Percentiles rank a stretch among this genome's conserved stretches.
Conservation (phyloP, 2,329 filamentous ascomycete species). For the Endothia cerciana region DNA sequence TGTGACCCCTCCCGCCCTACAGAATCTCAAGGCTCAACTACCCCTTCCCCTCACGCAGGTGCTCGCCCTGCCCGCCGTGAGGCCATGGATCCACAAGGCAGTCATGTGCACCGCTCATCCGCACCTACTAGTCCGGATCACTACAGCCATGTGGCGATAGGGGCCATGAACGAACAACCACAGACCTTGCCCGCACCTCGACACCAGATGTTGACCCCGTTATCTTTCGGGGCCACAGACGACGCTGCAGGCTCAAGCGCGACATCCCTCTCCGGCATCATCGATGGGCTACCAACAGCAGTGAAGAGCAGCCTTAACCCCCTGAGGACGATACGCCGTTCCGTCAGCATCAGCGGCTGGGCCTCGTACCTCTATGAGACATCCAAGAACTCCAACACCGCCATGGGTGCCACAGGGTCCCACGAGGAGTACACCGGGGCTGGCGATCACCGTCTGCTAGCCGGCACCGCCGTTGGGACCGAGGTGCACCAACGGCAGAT, state of each 20-base stretch:
- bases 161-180: not conserved
- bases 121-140: not conserved
- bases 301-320: conserved; percentile 24
- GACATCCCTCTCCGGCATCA: conserved; percentile 17
- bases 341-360: conserved; percentile 27
- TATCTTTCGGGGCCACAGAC: conserved; percentile 15
- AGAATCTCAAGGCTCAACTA: not conserved
- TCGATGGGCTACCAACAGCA: conserved; percentile 23
- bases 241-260: not conserved
- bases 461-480: conserved; percentile 17
- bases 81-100: not conserved
- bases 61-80: not conserved
- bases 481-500: conserved; percentile 20
- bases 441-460: conserved; percentile 11
- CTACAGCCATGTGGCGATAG: not conserved
- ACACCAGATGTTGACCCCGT: not conserved
- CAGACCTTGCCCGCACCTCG: not conserved
- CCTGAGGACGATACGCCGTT: conserved; percentile 23
- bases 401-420: conserved; percentile 5
- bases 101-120: not conserved
- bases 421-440: conserved; percentile 3
- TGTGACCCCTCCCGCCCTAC: not conserved
- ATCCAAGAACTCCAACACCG: conserved; percentile 14
- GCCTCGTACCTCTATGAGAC: conserved; percentile 22
- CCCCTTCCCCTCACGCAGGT: not conserved